A percentile compares a stretch with the other conserved stretches of the same genome.
phyloP scores from a whole-genome alignment of 371 early-diverging fungal genomes.

The Mortierella sp. region DNA sequence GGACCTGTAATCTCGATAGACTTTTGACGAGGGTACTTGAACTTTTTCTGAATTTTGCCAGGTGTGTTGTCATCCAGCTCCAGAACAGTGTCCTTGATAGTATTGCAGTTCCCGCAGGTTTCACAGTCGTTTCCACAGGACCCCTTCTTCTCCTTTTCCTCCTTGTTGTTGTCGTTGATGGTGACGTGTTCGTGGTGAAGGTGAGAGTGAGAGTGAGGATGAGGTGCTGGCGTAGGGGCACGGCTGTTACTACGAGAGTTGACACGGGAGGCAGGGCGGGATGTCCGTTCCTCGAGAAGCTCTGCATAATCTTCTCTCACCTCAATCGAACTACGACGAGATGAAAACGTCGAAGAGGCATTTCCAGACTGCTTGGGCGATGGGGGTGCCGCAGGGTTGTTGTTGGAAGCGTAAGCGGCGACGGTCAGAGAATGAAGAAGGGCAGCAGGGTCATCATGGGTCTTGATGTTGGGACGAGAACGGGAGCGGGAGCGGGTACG shows the following conservation, averaged over 20 bases:
- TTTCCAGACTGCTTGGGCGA: not conserved
- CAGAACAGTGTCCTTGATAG: slow-evolving; percentile 3
- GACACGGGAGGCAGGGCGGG: not conserved
- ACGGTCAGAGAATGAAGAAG: not conserved
- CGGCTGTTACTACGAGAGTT: not conserved
- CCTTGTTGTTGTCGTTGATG: not conserved
- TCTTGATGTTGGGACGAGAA: slow-evolving; percentile 12
- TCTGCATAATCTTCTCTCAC: slow-evolving; percentile 29
- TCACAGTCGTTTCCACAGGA: slow-evolving; percentile 2
- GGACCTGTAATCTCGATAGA: slow-evolving; percentile 41
- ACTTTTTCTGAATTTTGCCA: not conserved
- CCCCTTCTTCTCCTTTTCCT: not conserved
- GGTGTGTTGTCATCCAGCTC: not conserved
- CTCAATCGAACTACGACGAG: slow-evolving; percentile 34
- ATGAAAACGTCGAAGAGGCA: not conserved
- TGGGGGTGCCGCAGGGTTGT: not conserved
- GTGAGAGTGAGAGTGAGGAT: not conserved
- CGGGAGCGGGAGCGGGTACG: slow-evolving; percentile 13
- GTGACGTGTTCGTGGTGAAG: not conserved
- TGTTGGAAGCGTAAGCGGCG: not conserved
- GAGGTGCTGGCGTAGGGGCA: not conserved
- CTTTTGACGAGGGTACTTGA: slow-evolving; percentile 16
- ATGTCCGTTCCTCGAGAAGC: slow-evolving; percentile 15
- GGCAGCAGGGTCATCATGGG: not conserved
- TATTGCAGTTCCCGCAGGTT: slow-evolving; percentile 8